Evolutionary conservation across 495 filamentous ascomycete genomes (phyloP), one percentile per base, ranked within the genome.

Genomic region (Penicillium bialowiezense): DNA sequence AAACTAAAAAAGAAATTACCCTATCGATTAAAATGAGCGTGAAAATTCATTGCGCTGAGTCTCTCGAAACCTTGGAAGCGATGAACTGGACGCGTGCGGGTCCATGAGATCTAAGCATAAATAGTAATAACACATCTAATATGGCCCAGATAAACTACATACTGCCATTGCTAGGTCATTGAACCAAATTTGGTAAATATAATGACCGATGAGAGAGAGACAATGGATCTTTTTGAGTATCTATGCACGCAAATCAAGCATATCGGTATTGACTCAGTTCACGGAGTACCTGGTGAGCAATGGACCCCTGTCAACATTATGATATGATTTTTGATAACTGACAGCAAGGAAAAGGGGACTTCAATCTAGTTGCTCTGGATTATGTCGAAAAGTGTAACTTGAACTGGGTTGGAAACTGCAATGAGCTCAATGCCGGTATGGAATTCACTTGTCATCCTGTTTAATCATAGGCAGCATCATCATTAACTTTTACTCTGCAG

Each of bases 391-490:
- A 28, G 2, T 17, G 18, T 13, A 41, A 47, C 0, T 40, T 59
- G 2, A 5, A 15, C 18, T 56, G 52, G 56, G 37, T 43, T 53
- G 41, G 23, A 17, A 48, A 55, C 35, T 50, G 51, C 41, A 59
- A 59, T 46, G 56, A 59, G 21, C 48, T 59, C 33, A 56, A 59
- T 33, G 52, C 56, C 1, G 41, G 41, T 44, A n/a, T n/a, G n/a
- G n/a, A n/a, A n/a, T n/a, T n/a, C n/a, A n/a, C n/a, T n/a, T n/a
- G n/a, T n/a, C n/a, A n/a, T n/a, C n/a, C n/a, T n/a, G n/a, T n/a
- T n/a, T n/a, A n/a, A n/a, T n/a, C n/a, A n/a, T n/a, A n/a, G n/a
- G n/a, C n/a, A n/a, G n/a, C n/a, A n/a, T n/a, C n/a, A n/a, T n/a
- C n/a, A n/a, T n/a, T n/a, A n/a, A n/a, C n/a, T n/a, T n/a, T n/a